Conservation (phyloP, 495 filamentous ascomycete species). For the Apodospora peruviana region DNA sequence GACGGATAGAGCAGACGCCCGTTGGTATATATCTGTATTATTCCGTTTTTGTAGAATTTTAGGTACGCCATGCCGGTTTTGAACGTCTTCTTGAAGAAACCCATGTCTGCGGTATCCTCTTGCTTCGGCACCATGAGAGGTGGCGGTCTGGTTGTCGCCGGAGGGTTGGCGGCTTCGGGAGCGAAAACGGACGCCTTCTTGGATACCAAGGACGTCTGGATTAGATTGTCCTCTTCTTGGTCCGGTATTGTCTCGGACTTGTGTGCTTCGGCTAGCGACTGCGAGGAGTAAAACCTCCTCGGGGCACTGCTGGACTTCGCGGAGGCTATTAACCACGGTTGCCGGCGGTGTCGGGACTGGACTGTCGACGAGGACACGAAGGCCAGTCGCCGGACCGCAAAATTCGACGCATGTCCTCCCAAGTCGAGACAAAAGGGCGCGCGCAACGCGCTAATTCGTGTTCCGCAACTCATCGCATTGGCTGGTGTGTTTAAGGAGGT, state of each 20-base stretch:
- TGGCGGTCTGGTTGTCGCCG: slow-evolving; percentile 52
- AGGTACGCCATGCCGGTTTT: slow-evolving; percentile 54
- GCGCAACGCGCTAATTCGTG: slow-evolving; percentile 6
- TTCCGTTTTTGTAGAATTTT: slow-evolving; percentile 81
- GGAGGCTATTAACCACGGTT: no score
- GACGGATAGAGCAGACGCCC: slow-evolving; percentile 41
- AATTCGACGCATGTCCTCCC: not conserved
- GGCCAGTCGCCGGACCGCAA: no score
- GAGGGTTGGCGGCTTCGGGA: slow-evolving; percentile 48
- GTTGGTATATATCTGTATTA: slow-evolving; percentile 62
- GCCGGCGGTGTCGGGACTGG: no score
- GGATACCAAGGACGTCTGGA: no score
- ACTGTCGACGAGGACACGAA: no score
- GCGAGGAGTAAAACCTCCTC: no score
- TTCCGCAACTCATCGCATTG: slow-evolving; percentile 10
- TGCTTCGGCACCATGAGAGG: slow-evolving; percentile 47
- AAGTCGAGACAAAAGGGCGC: not conserved
- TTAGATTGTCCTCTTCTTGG: no score
- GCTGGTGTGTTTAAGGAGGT: not conserved
- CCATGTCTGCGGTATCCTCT: slow-evolving; percentile 29
- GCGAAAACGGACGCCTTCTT: not conserved
- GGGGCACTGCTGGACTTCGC: no score
- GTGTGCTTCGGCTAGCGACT: not conserved
- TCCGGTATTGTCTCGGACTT: not conserved
- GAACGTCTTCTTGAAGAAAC: slow-evolving; percentile 40